Evolutionary conservation across 352 stramenopile genomes (phyloP), one percentile per base, ranked within the genome.

Genomic region (Globisporangium solare): DNA sequence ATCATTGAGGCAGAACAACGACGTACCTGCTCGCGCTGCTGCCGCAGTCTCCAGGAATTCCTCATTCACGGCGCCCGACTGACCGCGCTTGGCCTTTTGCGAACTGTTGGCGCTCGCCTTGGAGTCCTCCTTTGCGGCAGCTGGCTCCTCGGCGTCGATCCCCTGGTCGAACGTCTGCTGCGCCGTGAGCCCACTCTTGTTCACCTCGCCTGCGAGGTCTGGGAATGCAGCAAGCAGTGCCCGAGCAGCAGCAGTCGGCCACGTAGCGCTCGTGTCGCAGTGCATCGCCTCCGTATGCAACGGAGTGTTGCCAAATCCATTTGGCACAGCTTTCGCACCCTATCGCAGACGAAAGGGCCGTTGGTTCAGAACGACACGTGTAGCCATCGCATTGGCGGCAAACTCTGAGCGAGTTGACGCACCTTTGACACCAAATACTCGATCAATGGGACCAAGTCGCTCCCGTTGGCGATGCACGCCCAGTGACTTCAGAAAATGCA

Each of bases 231-330:
- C 68, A 2, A 61, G 60, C 21, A 92, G 56, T 2, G 58, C 57
- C 1, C 76, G 60, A 12, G 75, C 79, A 18, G 74, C 76, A 3
- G 64, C 60, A 4, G 70, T 88, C 0, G 82, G 82, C 79, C 82
- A 92, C 20, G 67, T 66, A 13, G 67, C 56, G 41, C 60, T 74
- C 2, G 72, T 54, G 15, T 90, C 78, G 54, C 79, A 88, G 47
- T 89, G 83, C 70, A 88, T 83, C n/a, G 79, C 79, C 56, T 92
- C 79, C 6, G 79, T 77, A 54, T 90, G 83, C 56, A 92, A 51
- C 17, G 83, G 77, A 1, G 75, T 83, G 60, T 85, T 86, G 37
- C 78, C 79, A 11, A 68, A 60, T 2, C 32, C 50, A 49, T 92
- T 92, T 54, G 79, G 78, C 4, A 79, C 32, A 21, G 78, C 66